These are phyloP conservation scores for Yarrowia sp. DNA, from an alignment of 805 yeast genomes.

Conservation along the genomic window DNA sequence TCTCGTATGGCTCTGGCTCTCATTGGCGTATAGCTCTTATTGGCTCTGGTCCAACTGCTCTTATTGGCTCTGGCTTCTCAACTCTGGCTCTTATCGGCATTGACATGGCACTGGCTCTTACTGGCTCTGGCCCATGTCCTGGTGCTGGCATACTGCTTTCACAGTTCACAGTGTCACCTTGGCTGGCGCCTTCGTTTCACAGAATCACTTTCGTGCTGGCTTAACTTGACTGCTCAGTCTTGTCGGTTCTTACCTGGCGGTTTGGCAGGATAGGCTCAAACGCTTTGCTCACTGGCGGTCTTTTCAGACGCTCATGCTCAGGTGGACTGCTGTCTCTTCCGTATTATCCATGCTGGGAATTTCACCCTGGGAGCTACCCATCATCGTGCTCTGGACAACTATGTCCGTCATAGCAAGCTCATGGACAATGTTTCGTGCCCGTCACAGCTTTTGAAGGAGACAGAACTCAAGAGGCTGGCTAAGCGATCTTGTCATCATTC, in stretches of 20 bases:
- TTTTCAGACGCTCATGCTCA: too few species aligned
- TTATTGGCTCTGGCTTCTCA: not conserved
- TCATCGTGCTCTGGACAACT: not conserved
- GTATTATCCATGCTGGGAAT: not conserved
- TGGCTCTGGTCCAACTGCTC: not conserved
- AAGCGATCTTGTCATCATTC: not conserved
- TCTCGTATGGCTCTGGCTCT: not conserved
- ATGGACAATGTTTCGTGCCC: conserved; percentile 4
- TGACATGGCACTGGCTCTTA: not conserved
- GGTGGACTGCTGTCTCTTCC: too few species aligned
- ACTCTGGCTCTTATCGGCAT: not conserved
- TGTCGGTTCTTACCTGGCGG: too few species aligned
- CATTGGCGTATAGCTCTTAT: not conserved
- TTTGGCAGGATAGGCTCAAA: too few species aligned
- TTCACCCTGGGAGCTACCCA: not conserved
- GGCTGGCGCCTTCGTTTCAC: not conserved
- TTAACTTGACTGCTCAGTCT: not conserved
- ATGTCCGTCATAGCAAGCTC: not conserved
- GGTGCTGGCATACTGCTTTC: not conserved
- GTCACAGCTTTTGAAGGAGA: not conserved
- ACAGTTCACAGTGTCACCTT: not conserved
- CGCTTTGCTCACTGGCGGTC: too few species aligned
- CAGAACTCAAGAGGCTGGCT: not conserved
- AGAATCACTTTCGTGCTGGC: not conserved
- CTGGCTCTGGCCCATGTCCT: not conserved